Conservation (phyloP, 768 basidiomycete species). For the Lactarius akahatsu region DNA sequence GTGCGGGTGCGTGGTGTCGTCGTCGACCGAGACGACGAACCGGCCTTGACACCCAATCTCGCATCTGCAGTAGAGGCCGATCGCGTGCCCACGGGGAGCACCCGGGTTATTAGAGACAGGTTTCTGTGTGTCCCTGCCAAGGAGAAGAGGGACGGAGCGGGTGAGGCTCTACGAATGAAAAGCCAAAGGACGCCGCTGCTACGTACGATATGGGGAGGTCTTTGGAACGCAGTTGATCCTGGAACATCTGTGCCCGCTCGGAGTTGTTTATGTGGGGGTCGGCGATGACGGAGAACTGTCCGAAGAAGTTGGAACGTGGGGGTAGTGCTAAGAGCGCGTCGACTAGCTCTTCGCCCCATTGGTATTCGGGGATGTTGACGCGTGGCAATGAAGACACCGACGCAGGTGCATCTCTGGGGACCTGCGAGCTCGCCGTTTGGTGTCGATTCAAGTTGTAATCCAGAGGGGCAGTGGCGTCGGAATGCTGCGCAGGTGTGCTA, state of each 20-base stretch:
- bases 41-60: background rate
- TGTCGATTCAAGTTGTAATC: background rate
- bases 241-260: constrained; percentile 6
- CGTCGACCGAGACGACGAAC: constrained; percentile 12
- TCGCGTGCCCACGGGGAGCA: background rate
- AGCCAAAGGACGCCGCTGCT: background rate
- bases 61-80: background rate
- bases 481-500: background rate
- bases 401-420: background rate
- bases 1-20: constrained; percentile 11
- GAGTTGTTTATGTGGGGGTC: constrained; percentile 13
- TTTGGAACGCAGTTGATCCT: background rate
- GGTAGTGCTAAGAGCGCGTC: background rate
- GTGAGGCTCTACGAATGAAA: background rate
- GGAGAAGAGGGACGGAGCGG: background rate
- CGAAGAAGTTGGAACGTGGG: constrained; percentile 8
- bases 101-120: background rate
- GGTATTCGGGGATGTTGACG: constrained; percentile 1
- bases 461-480: background rate
- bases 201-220: constrained; percentile 11
- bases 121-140: background rate
- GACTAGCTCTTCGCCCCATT: constrained; percentile 12
- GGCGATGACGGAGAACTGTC: constrained; percentile 16
- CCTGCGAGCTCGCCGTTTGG: too few species aligned
- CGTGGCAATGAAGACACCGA: background rate